Base-by-base conservation (phyloP, 345 rosid species). In the Aquilaria malaccensis region DNA sequence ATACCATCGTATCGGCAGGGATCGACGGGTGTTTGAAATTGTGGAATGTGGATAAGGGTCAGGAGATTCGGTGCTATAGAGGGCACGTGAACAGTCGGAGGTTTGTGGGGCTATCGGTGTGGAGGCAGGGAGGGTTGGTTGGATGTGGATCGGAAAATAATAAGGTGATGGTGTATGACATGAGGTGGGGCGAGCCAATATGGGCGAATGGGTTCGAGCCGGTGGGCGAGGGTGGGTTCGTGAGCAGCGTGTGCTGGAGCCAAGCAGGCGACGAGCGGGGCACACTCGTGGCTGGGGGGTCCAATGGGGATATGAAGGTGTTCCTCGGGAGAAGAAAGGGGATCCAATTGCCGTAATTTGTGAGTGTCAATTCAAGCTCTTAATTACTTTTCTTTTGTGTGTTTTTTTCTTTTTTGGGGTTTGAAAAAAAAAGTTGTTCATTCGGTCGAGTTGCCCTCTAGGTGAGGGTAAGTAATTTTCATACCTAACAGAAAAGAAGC, bases 211-310 rank as follows among this genome's bases (percentile, higher is more conserved):
- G 77, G 60, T 82, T 80, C 58, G 73, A 80, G 50, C 74, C 81
- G 33, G 3, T 7, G 61, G 74, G 33, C 5, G 76, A 61, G 4
- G 22, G 55, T 6, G 79, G 80, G 70, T 83, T 88, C 43, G 87
- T 88, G 11, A 92, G 87, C 55, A 82, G 98, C 56, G 95, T 92
- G 64, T 82, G 89, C 63, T 89, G 88, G 95, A 82, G 84, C 67
- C 96, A 82, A 81, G 81, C 62, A 10, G 78, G 53, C 3, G 89
- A 76, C n/a, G 93, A 89, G 2, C 58, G 59, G 55, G 85, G 93
- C 71, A 77, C 80, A 4, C 81, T 92, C 3, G 79, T 87, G 7
- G 87, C 95, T 0, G 96, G 96, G 13, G 98, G 95, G 29, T 92
- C 98, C 1, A 80, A 87, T 68, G 98, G 98, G 45, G 70, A 51